Evolutionary conservation across 805 yeast genomes (phyloP).

Genomic region (Yarrowia deformans): DNA sequence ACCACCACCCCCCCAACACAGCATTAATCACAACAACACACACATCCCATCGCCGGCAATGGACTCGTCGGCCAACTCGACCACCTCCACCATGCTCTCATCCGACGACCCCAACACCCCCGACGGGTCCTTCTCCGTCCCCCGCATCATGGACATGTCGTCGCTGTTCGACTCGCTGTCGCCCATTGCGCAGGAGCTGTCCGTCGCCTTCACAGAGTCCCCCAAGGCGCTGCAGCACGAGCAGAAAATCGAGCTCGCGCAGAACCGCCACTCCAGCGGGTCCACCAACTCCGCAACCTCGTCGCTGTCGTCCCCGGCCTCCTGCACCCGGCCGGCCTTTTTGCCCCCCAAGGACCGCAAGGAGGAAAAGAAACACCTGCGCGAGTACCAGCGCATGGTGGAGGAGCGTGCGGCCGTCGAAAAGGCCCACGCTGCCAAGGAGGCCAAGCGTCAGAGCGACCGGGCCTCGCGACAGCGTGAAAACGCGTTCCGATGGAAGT

Average conservation of each 20-base stretch:
- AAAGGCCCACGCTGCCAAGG: slow-evolving; percentile 48
- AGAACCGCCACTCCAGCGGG: slow-evolving; percentile 15
- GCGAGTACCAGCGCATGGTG: slow-evolving; percentile 46
- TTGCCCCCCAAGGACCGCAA: slow-evolving; percentile 63
- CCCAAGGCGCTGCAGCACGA: slow-evolving; percentile 37
- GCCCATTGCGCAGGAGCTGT: slow-evolving; percentile 37
- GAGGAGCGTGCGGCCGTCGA: slow-evolving; percentile 50
- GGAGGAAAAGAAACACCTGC: slow-evolving; percentile 38
- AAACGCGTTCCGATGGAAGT: slow-evolving; percentile 53
- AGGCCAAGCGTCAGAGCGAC: slow-evolving; percentile 40
- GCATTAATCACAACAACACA: background rate
- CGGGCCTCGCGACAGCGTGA: slow-evolving; percentile 45
- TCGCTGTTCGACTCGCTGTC: slow-evolving; percentile 36
- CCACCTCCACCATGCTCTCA: slow-evolving; percentile 39
- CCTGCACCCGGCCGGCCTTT: slow-evolving; percentile 67
- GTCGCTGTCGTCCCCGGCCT: slow-evolving; percentile 42
- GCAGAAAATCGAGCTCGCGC: slow-evolving; percentile 8
- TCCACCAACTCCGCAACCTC: background rate
- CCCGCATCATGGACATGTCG: slow-evolving; percentile 38
- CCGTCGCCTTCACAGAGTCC: slow-evolving; percentile 36
- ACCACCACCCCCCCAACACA: background rate
- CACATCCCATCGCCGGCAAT: slow-evolving; percentile 27
- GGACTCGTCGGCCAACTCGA: slow-evolving; percentile 37
- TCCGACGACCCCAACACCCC: slow-evolving; percentile 40
- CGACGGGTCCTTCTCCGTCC: slow-evolving; percentile 35